A percentile compares a stretch with the other conserved stretches of the same genome.
Conservation (phyloP, 257 asterid genomes). For the Petunia secreta region DNA sequence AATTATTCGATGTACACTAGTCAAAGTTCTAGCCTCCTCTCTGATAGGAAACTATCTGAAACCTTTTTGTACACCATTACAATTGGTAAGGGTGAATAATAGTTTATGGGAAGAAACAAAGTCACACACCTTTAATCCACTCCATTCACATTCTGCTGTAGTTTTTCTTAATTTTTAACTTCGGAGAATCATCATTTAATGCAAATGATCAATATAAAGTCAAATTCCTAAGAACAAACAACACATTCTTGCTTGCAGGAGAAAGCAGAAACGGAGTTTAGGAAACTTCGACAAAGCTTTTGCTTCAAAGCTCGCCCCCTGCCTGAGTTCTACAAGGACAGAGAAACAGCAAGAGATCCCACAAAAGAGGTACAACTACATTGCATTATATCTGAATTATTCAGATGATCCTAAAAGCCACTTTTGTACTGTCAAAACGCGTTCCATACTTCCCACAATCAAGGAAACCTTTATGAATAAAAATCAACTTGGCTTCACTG, state of each 20-base stretch:
- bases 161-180: not conserved
- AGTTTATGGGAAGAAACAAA: not conserved
- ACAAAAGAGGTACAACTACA: slow-evolving; percentile 44
- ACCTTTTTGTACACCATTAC: not conserved
- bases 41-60: not conserved
- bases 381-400: not conserved
- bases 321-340: slow-evolving; percentile 72
- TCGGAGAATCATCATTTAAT: not conserved
- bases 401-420: not conserved
- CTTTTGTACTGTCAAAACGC: not conserved
- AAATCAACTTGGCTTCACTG: no score
- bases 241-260: slow-evolving; percentile 51
- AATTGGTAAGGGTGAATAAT: not conserved
- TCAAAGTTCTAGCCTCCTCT: not conserved
- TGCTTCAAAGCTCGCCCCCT: slow-evolving; percentile 87
- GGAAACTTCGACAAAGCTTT: slow-evolving; percentile 65
- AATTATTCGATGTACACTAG: not conserved
- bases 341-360: slow-evolving; percentile 46
- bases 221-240: not conserved
- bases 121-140: not conserved
- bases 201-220: not conserved
- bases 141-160: not conserved
- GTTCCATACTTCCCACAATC: not conserved
- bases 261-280: slow-evolving; percentile 69
- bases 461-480: no score